These are phyloP conservation scores for Moesziomyces sp. DNA, from an alignment of 1,284 basidiomycete species.

Conservation along the genomic window DNA sequence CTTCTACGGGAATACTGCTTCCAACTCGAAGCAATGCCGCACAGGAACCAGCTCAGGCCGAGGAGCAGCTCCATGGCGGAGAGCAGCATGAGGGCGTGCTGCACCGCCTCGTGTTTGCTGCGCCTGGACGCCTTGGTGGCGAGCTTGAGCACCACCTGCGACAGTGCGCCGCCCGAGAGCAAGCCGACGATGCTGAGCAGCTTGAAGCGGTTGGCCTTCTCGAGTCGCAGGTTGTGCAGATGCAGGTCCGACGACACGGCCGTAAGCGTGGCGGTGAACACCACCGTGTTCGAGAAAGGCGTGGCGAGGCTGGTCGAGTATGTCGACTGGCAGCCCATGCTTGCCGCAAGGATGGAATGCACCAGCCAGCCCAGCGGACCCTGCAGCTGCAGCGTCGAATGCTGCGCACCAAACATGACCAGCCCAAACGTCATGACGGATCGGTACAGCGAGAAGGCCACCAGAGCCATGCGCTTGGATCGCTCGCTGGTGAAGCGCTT, in stretches of 20 bases:
- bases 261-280: slow-evolving; percentile 45
- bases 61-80: slow-evolving; percentile 20
- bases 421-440: slow-evolving; percentile 19
- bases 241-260: slow-evolving; percentile 37
- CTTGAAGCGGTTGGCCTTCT: slow-evolving; percentile 15
- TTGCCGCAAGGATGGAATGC: slow-evolving; percentile 27
- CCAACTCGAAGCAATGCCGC: slow-evolving; percentile 21
- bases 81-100: slow-evolving; percentile 29
- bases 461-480: slow-evolving; percentile 17
- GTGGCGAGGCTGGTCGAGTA: slow-evolving; percentile 37
- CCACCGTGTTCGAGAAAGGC: slow-evolving; percentile 45
- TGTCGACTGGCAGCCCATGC: slow-evolving; percentile 33
- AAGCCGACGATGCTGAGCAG: slow-evolving; percentile 34
- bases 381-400: slow-evolving; percentile 15
- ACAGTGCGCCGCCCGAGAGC: slow-evolving; percentile 28
- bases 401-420: slow-evolving; percentile 11
- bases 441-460: slow-evolving; percentile 16
- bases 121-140: slow-evolving; percentile 20
- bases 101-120: slow-evolving; percentile 26
- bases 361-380: slow-evolving; percentile 30
- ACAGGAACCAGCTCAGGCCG: slow-evolving; percentile 19
- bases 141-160: slow-evolving; percentile 36
- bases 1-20: neutral
- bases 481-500: slow-evolving; percentile 15
- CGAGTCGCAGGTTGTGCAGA: slow-evolving; percentile 18